Base-by-base conservation (phyloP, 495 filamentous ascomycete species). In the Podospora pseudocomata region DNA sequence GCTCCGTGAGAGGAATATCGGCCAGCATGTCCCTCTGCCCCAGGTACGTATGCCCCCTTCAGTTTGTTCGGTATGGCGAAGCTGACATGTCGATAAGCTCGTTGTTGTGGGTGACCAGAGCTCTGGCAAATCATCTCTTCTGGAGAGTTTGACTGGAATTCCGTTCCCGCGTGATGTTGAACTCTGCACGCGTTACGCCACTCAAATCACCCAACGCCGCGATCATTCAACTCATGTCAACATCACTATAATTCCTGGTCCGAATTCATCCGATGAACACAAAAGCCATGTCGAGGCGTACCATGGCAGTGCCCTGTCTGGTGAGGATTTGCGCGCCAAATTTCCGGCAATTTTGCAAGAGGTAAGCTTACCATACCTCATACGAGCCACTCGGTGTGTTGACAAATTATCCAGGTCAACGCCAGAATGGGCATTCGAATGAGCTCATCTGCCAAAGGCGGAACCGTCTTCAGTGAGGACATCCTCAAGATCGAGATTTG, bases 111-210 rank as follows among this genome's bases (percentile, higher is more conserved):
- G 82, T 44, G 81, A 83, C 65, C 80, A 82, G 65, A 84, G 80
- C 15, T 80, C 76, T 58, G 83, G 85, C 20, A 87, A 86, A 69
- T 80, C 74, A 2, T 84, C 80, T 1, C 65, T 83, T 0, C 76
- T 85, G 2, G 80, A 86, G 70, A 80, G 81, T n/a, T 62, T 86
- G 15, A 85, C 82, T 2, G 80, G 77, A 0, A 73, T 86, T 55
- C 78, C 83, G 1, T 85, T 86, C 67, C 81, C 83, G 2, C 70
- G 76, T 16, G 79, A 74, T 5, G 73, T 72, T 26, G 77, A 77
- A n/a, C 76, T 85, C 3, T 84, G 83, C 72, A 88, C 87, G 1
- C 74, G 85, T 0, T 84, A 84, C 63, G 83, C 82, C n/a, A 88
- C 85, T 3, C 81, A 87, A 60, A 86, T 88, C 65, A 82, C 81